phyloP scores from a whole-genome alignment of 2,329 filamentous ascomycete species.

The Cladobotryum protrusum region DNA sequence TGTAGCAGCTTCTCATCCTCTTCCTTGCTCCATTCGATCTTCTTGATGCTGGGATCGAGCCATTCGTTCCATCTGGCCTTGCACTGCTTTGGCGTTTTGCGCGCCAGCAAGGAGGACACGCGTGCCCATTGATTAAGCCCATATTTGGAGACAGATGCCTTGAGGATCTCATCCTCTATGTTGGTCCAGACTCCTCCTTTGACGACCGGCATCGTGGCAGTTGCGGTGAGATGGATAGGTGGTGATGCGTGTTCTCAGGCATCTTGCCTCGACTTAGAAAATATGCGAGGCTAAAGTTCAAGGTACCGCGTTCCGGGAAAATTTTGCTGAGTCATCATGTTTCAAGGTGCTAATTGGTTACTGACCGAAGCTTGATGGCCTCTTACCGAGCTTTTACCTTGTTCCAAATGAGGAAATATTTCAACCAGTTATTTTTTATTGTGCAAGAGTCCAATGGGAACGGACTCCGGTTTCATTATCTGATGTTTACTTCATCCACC shows the following conservation, averaged over 20 bases:
- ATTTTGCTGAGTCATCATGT: constrained; percentile 12
- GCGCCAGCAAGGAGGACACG: constrained; percentile 90
- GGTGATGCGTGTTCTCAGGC: constrained; percentile 5
- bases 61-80: constrained; percentile 98
- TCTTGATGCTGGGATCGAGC: constrained; percentile 95
- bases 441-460: no score
- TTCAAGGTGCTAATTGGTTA: not conserved
- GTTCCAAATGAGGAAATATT: not conserved
- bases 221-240: constrained; percentile 4
- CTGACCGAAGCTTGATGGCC: not conserved
- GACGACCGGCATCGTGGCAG: constrained; percentile 58
- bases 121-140: constrained; percentile 97
- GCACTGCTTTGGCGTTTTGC: constrained; percentile 98
- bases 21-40: constrained; percentile 98
- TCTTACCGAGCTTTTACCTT: constrained; percentile 3
- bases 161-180: constrained; percentile 92
- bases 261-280: constrained; percentile 17
- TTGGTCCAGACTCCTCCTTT: constrained; percentile 72
- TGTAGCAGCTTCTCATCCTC: constrained; percentile 97
- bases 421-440: no score
- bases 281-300: constrained; percentile 18
- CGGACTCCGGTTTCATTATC: no score
- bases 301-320: constrained; percentile 8
- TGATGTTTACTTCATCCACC: no score
- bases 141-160: constrained; percentile 91